phyloP scores from a whole-genome alignment of 2,329 filamentous ascomycete genomes.

The Fusarium ramigenum region DNA sequence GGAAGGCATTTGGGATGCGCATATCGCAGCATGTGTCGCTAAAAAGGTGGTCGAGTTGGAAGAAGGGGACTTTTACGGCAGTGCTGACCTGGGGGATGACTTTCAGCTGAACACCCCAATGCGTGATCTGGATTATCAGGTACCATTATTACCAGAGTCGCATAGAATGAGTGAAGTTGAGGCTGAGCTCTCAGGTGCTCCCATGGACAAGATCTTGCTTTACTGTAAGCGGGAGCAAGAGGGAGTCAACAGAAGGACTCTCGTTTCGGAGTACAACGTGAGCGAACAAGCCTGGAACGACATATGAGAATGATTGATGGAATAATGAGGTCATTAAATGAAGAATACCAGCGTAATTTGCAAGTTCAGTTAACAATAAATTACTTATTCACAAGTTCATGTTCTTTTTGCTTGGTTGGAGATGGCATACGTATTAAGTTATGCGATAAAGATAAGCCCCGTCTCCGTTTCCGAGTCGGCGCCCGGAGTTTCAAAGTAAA shows the following conservation, averaged over 20 bases:
- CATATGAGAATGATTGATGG: neutral
- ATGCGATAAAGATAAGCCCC: slow-evolving; percentile 29
- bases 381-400: neutral
- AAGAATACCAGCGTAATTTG: neutral
- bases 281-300: slow-evolving; percentile 18
- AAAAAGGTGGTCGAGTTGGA: slow-evolving; percentile 52
- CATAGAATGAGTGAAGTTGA: slow-evolving; percentile 31
- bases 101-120: slow-evolving; percentile 20
- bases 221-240: slow-evolving; percentile 24
- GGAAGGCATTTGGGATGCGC: slow-evolving; percentile 55
- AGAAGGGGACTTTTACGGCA: slow-evolving; percentile 41
- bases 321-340: neutral
- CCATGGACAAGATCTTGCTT: slow-evolving; percentile 32
- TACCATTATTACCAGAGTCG: slow-evolving; percentile 24
- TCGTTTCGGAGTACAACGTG: slow-evolving; percentile 31
- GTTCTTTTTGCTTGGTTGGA: neutral
- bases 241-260: slow-evolving; percentile 5
- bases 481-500: slow-evolving; percentile 21
- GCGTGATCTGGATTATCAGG: slow-evolving; percentile 2
- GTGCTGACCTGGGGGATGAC: slow-evolving; percentile 10
- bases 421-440: neutral
- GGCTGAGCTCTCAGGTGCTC: slow-evolving; percentile 29
- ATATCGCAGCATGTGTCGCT: slow-evolving; percentile 45
- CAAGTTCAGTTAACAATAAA: neutral
- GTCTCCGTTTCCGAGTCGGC: slow-evolving; percentile 5